Conservation (phyloP, 169 alveolate genomes). For the Perkinsus olseni region DNA sequence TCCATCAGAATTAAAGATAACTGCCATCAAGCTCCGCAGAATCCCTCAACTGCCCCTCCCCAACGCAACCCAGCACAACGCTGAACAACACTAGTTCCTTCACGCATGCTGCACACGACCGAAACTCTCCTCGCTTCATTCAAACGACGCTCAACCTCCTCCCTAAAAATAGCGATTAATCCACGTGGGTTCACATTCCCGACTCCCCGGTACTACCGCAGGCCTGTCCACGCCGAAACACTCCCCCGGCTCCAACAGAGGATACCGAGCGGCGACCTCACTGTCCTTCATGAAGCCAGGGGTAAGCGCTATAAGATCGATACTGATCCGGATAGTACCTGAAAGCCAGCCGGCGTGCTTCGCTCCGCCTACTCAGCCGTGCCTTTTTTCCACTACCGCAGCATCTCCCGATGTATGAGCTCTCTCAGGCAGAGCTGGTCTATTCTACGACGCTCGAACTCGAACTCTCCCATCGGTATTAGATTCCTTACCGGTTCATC, state of each 20-base stretch:
- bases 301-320: not conserved
- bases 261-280: not conserved
- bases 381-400: not conserved
- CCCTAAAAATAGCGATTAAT: too few relatives aligned
- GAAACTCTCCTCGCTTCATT: too few relatives aligned
- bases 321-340: not conserved
- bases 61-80: not conserved
- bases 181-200: too few relatives aligned
- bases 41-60: not conserved
- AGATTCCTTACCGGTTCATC: not conserved
- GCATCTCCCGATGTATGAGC: not conserved
- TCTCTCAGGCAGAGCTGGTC: not conserved
- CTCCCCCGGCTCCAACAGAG: not conserved
- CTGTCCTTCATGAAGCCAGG: not conserved
- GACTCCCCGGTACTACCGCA: too few relatives aligned
- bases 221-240: not conserved
- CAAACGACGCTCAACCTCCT: too few relatives aligned
- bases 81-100: too few relatives aligned
- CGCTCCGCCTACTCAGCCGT: not conserved
- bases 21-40: not conserved
- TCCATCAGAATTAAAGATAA: not conserved
- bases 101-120: too few relatives aligned
- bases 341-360: not conserved
- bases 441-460: not conserved
- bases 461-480: not conserved